phyloP scores from a whole-genome alignment of 805 yeast species.

The Metschnikowia continentalis region DNA sequence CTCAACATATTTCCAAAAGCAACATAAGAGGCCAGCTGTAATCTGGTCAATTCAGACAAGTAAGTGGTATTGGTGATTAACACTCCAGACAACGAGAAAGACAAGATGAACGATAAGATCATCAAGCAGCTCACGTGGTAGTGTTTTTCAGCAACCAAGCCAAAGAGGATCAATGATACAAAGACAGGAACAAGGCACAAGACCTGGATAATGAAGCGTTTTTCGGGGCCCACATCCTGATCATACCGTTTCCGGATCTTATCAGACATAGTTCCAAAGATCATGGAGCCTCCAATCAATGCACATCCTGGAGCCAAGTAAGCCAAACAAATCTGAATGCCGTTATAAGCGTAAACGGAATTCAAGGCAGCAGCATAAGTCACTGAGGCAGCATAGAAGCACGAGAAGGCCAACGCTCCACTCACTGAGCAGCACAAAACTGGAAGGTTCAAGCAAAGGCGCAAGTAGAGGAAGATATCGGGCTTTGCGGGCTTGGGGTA shows the following conservation, averaged over 20 bases:
- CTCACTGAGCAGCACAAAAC: conserved; percentile 43
- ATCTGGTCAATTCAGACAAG: conserved; percentile 46
- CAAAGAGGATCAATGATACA: conserved; percentile 47
- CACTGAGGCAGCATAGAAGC: conserved; percentile 51
- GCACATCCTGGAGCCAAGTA: conserved; percentile 53
- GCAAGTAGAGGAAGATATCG: conserved; percentile 30
- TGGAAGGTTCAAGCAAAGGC: conserved; percentile 38
- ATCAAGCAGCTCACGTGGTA: conserved; percentile 38
- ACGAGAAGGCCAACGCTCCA: conserved; percentile 49
- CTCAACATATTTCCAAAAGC: conserved; percentile 52
- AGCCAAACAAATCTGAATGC: conserved; percentile 38
- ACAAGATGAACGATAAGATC: conserved; percentile 42
- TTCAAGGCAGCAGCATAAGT: conserved; percentile 42
- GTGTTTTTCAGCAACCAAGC: conserved; percentile 45
- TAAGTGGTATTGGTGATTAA: conserved; percentile 52
- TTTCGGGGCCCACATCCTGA: conserved; percentile 42
- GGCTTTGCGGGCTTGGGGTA: conserved; percentile 46
- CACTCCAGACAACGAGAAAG: conserved; percentile 55
- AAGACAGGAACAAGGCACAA: conserved; percentile 42
- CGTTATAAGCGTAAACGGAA: conserved; percentile 32
- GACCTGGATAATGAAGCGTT: conserved; percentile 41
- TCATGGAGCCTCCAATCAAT: conserved; percentile 44
- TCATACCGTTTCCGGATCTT: conserved; percentile 22
- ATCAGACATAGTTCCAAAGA: conserved; percentile 49
- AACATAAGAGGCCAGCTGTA: conserved; percentile 50